Evolutionary conservation across 495 filamentous ascomycete genomes (phyloP).

Genomic region (Podospora anserina): DNA sequence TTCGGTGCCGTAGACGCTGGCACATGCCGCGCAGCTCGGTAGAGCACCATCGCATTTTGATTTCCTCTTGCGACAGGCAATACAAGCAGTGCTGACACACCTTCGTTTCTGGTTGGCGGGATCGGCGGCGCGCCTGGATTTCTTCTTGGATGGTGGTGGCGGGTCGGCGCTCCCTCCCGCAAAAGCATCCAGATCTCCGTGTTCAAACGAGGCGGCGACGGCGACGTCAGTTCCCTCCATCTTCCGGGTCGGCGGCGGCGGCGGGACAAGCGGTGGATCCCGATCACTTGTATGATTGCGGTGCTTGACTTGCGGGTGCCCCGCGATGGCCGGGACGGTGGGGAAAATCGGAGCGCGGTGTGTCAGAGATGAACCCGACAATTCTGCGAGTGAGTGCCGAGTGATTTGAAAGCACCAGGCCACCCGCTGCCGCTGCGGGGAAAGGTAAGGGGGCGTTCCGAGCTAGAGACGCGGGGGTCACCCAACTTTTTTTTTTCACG

Average conservation of each 20-base stretch:
- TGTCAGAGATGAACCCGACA: neutral
- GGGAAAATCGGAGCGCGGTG: slow-evolving; percentile 1
- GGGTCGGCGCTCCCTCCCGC: slow-evolving; percentile 12
- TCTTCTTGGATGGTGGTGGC: slow-evolving; percentile 45
- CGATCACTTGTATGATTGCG: neutral
- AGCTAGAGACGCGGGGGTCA: neutral
- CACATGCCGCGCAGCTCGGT: slow-evolving; percentile 90
- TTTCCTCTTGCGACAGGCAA: slow-evolving; percentile 86
- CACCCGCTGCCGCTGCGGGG: slow-evolving; percentile 3
- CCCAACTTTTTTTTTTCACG: neutral
- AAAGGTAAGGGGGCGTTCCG: neutral
- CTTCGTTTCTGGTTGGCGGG: slow-evolving; percentile 65
- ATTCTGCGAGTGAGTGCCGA: slow-evolving; percentile 1
- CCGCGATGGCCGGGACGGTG: slow-evolving; percentile 1
- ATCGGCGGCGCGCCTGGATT: slow-evolving; percentile 47
- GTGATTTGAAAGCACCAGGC: slow-evolving; percentile 2
- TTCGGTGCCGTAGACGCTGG: slow-evolving; percentile 90
- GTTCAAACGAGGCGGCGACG: slow-evolving; percentile 1
- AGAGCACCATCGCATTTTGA: slow-evolving; percentile 94
- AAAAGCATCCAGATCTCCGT: slow-evolving; percentile 32
- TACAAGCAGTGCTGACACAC: slow-evolving; percentile 91
- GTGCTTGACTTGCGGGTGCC: slow-evolving; percentile 4
- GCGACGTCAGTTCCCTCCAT: neutral
- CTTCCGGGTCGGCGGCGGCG: neutral
- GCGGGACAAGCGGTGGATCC: neutral